Conservation (phyloP, 345 rosid genomes). For the Anacardium occidentale region DNA sequence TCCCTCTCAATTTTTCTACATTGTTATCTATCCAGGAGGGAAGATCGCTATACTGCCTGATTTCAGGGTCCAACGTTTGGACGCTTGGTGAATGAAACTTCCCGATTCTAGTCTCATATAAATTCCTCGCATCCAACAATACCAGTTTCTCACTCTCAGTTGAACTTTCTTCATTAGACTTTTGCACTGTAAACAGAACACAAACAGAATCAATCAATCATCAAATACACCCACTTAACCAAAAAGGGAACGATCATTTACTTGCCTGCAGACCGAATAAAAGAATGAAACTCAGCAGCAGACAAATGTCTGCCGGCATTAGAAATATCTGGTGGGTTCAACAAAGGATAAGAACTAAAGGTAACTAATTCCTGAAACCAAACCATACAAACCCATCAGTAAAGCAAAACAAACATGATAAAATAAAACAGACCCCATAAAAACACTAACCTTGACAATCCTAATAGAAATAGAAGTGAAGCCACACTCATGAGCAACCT, state of each 20-base stretch:
- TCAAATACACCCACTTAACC: not conserved
- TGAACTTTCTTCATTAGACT: slow-evolving; percentile 27
- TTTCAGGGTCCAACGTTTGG: slow-evolving; percentile 79
- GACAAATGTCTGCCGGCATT: slow-evolving; percentile 88
- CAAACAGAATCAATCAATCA: slow-evolving; percentile 1
- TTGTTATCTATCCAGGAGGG: slow-evolving; percentile 82
- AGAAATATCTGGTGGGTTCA: slow-evolving; percentile 64
- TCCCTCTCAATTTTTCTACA: slow-evolving; percentile 63
- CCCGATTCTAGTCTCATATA: slow-evolving; percentile 91
- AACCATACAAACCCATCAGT: not conserved
- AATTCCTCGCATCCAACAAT: slow-evolving; percentile 86
- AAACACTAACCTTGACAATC: slow-evolving; percentile 56
- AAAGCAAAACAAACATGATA: not conserved
- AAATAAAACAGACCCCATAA: not conserved
- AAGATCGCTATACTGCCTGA: slow-evolving; percentile 93
- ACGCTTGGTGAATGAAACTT: slow-evolving; percentile 62
- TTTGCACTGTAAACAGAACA: slow-evolving; percentile 37
- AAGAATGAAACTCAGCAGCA: slow-evolving; percentile 77
- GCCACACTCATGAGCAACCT: slow-evolving; percentile 81
- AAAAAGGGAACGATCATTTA: not conserved
- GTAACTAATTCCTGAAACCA: slow-evolving; percentile 80
- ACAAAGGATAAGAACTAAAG: slow-evolving; percentile 61
- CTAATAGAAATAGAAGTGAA: slow-evolving; percentile 88
- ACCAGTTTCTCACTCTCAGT: slow-evolving; percentile 46
- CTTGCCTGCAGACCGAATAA: slow-evolving; percentile 64